phyloP scores from a whole-genome alignment of 2,329 filamentous ascomycete species.

The Talaromyces islandicus region DNA sequence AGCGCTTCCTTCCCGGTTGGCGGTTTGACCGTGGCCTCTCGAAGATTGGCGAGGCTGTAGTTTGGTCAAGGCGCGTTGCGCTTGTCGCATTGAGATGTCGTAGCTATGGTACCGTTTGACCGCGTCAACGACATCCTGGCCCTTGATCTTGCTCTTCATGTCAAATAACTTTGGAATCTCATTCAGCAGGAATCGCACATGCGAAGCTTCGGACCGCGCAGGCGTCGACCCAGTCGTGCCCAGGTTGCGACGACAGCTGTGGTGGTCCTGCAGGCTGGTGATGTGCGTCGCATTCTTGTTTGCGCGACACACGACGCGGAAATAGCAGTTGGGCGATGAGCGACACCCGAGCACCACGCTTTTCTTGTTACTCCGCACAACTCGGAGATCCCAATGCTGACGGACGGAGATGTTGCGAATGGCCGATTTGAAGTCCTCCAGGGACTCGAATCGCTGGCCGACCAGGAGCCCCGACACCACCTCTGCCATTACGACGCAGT shows the following conservation, averaged over 20 bases:
- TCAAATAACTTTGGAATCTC: slow-evolving; percentile 37
- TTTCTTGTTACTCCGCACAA: slow-evolving; percentile 36
- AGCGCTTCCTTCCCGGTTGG: not conserved
- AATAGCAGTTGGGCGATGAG: slow-evolving; percentile 32
- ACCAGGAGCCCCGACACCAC: slow-evolving; percentile 35
- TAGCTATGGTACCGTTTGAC: slow-evolving; percentile 37
- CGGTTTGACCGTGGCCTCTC: slow-evolving; percentile 4
- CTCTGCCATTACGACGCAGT: slow-evolving; percentile 23
- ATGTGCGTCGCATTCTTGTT: slow-evolving; percentile 37
- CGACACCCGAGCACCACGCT: slow-evolving; percentile 37
- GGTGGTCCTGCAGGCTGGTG: slow-evolving; percentile 33
- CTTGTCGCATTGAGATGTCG: slow-evolving; percentile 34
- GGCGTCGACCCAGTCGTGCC: slow-evolving; percentile 25
- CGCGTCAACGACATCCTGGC: slow-evolving; percentile 34
- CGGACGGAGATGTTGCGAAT: slow-evolving; percentile 36
- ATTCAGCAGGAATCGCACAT: slow-evolving; percentile 31
- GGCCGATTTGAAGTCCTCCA: slow-evolving; percentile 34
- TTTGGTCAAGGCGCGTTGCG: slow-evolving; percentile 31
- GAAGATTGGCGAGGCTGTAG: slow-evolving; percentile 24
- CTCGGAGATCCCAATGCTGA: slow-evolving; percentile 36
- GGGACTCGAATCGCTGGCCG: slow-evolving; percentile 31
- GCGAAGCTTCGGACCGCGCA: slow-evolving; percentile 35
- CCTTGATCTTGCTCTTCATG: slow-evolving; percentile 29
- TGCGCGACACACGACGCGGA: slow-evolving; percentile 35
- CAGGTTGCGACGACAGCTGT: slow-evolving; percentile 29